phyloP scores from a whole-genome alignment of 1,139 yeast genomes.

The Saccharomyces hybrid region DNA sequence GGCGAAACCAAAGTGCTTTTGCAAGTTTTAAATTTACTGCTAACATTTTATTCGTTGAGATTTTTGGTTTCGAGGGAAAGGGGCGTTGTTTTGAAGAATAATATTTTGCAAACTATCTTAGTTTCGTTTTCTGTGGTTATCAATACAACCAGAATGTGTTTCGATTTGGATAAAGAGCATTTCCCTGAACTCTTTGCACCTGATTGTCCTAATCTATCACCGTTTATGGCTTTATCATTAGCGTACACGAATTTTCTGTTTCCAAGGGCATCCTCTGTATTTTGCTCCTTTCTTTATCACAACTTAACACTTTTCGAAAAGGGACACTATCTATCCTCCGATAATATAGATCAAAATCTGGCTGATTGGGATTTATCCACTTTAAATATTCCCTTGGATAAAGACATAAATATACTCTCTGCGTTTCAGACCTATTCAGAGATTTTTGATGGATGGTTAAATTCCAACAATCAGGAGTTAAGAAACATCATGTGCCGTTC shows the following conservation, averaged over 20 bases:
- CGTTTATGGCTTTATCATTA: slow-evolving; percentile 3
- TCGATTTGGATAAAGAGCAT: slow-evolving; percentile 5
- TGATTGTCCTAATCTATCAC: neutral
- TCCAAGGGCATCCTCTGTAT: slow-evolving; percentile 12
- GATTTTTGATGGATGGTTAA: slow-evolving; percentile 12
- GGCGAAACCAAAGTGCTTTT: slow-evolving; percentile 10
- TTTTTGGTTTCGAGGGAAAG: neutral
- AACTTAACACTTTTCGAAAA: slow-evolving; percentile 17
- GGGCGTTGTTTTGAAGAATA: neutral
- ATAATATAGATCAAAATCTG: neutral
- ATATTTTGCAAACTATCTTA: neutral
- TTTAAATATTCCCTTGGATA: slow-evolving; percentile 8
- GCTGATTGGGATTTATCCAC: slow-evolving; percentile 14
- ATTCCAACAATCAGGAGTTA: slow-evolving; percentile 6
- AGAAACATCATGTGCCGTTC: slow-evolving; percentile 11
- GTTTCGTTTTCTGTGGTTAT: slow-evolving; percentile 6
- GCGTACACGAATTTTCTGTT: slow-evolving; percentile 1
- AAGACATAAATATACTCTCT: slow-evolving; percentile 10
- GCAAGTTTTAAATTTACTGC: neutral
- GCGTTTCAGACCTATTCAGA: slow-evolving; percentile 13
- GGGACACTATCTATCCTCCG: slow-evolving; percentile 8
- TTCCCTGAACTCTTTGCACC: neutral
- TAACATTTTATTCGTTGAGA: slow-evolving; percentile 1
- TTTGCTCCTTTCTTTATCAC: slow-evolving; percentile 15
- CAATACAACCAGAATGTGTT: slow-evolving; percentile 6